Evolutionary conservation across 345 rosid species (phyloP), one percentile per base, ranked within the genome.

Genomic region (Eucalyptus cloeziana): DNA sequence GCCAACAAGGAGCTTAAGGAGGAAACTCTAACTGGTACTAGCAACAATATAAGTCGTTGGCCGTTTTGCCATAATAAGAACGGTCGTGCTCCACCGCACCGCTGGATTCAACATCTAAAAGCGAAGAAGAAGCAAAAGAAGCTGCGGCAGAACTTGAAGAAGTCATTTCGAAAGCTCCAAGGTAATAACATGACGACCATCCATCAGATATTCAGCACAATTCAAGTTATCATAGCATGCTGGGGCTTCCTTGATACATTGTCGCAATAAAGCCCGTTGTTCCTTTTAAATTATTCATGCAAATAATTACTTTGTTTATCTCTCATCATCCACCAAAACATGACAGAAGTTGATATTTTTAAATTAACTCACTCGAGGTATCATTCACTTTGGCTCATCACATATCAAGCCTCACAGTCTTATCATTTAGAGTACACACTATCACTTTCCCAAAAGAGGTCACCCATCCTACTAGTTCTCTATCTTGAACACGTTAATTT

Each of bases 401-500:
- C 10, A 21, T 8, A 12, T 49, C 14, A 0, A 49, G 51, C 51
- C 51, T 14, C 15, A 49, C 51, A 7, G 25, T 54, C 25, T 3
- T 54, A 54, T 21, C 60, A 2, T 54, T 54, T 21, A 21, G 25
- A 0, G 5, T 54, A 54, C 5, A 3, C 0, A 1, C 5, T 7
- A 1, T 21, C 25, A 21, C 60, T 8, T 54, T 54, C 60, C 17
- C 25, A 1, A 22, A 54, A 54, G 0, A 54, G 27, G 0, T 54
- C 11, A 54, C 60, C 10, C 5, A 22, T 54, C 60, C 1, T 21
- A 19, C 1, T 54, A 54, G 0, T 54, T 21, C 60, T 54, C 1
- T 54, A 8, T 0, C 0, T 0, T 22, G 0, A 54, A 8, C 11
- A 21, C 10, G 0, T 22, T 54, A 54, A 54, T 22, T 54, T 54